A percentile compares a stretch with the other conserved stretches of the same genome.
phyloP scores from a whole-genome alignment of 805 yeast species.

The Zygosaccharomyces gambellarensis region DNA sequence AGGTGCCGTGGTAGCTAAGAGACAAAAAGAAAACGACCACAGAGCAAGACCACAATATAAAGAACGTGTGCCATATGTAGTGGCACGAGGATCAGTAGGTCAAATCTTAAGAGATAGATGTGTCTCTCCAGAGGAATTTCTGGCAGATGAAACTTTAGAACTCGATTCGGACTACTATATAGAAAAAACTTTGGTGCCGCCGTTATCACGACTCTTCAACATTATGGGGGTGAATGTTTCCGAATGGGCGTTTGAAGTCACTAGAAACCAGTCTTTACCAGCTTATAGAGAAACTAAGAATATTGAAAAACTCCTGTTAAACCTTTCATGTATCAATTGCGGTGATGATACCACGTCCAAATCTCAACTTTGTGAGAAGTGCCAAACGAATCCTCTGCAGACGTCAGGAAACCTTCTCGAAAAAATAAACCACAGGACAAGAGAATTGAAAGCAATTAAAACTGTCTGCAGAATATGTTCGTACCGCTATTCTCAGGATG shows the following conservation, averaged over 20 bases:
- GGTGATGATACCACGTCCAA: constrained; percentile 21
- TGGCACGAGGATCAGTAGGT: constrained; percentile 52
- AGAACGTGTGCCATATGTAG: constrained; percentile 86
- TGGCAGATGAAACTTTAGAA: constrained; percentile 40
- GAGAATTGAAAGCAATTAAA: constrained; percentile 27
- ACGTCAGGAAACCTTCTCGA: constrained; percentile 35
- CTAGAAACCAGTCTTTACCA: constrained; percentile 28
- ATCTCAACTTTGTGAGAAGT: constrained; percentile 34
- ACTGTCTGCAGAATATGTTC: constrained; percentile 39
- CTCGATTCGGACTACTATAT: constrained; percentile 86
- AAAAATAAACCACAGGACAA: constrained; percentile 21
- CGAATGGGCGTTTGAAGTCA: constrained; percentile 72
- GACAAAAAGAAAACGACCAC: constrained; percentile 56
- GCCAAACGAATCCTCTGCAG: constrained; percentile 35
- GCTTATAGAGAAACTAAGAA: constrained; percentile 7
- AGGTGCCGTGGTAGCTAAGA: constrained; percentile 79
- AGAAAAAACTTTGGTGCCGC: constrained; percentile 78
- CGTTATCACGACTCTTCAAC: constrained; percentile 77
- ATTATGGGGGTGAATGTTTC: constrained; percentile 75
- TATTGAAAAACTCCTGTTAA: constrained; percentile 20
- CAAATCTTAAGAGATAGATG: constrained; percentile 70
- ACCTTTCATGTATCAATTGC: constrained; percentile 32
- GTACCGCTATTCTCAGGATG: constrained; percentile 22
- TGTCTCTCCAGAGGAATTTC: constrained; percentile 68
- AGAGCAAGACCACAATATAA: constrained; percentile 80